Base-by-base conservation (phyloP, 805 yeast genomes). In the Pichia kluyveri region DNA sequence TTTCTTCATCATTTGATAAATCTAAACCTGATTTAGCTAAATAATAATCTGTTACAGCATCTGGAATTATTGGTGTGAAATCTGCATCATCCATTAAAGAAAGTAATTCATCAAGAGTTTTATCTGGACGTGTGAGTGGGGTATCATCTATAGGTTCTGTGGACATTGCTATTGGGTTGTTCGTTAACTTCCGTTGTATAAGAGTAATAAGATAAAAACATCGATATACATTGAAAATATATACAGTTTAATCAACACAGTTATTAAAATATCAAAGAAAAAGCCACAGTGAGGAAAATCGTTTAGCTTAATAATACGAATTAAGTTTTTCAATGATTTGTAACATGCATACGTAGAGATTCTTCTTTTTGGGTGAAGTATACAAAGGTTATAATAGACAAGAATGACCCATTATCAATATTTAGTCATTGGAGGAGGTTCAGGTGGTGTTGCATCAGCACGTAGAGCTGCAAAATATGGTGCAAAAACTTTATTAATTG, bases 361-460 rank as follows among this genome's bases (percentile, higher is more conserved):
- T 23, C 26, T 30, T 30, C 32, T 30, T 30, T 30, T 6, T 30
- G 31, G 23, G n/a, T n/a, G 4, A 19, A 19, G 23, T 19, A 19
- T 19, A 23, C 26, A 23, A 23, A 23, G 6, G 26, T 23, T 5
- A 5, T 23, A 23, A 23, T 23, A 23, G 26, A 44, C 27, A 42
- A 52, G 59, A 34, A 65, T 65, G 69, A 63, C 62, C 44, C 91
- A 87, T 64, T 93, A 81, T 73, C 89, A 93, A 61, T 91, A 86
- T 64, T 71, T 93, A 45, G 99, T 93, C 50, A 93, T 93, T 56
- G 99, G 99, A 45, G 99, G 99, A 50, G 99, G 99, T 14, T 88
- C 96, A 37, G 99, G 98, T 42, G 99, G 99, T 56, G 97, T 93
- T 41, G 96, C 99, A n/a, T 82, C 95, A 19, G 95, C 97, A 15